Base-by-base conservation (phyloP, 1,284 basidiomycete genomes). In the Cryptococcus sp. region DNA sequence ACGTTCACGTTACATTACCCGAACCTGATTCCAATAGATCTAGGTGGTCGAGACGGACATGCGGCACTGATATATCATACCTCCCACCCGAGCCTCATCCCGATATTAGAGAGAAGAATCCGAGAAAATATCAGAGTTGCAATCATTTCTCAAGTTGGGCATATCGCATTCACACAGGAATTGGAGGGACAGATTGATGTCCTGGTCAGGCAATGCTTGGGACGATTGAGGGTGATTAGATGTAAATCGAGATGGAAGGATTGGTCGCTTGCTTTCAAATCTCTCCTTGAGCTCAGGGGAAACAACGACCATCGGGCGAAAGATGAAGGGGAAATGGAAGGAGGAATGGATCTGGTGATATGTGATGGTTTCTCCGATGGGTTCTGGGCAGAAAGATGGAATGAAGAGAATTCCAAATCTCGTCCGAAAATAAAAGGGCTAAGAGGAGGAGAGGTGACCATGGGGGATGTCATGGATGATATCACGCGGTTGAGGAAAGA, bases 291-390 rank as follows among this genome's bases (percentile, higher is more conserved):
- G 22, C 3, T 54, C 48, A 13, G 23, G 10, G 36, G 42, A 19
- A 18, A 48, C 14, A 23, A 45, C 5, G 16, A 14, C 16, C 43
- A 28, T 7, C 22, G 18, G 40, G 31, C 31, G n/a, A n/a, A n/a
- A n/a, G n/a, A n/a, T n/a, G n/a, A n/a, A n/a, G n/a, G n/a, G n/a
- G n/a, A n/a, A n/a, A n/a, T n/a, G 24, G 19, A 23, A 23, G 46
- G 24, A 21, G 46, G 49, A n/a, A 22, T 67, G 36, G 62, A 61
- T 42, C 34, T 73, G 22, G 54, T 75, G 1, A 54, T 69, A 5
- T 57, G 66, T 22, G 74, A 76, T 48, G 74, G 73, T 2, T 62
- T 76, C 28, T 61, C 54, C 4, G 69, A 73, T 47, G 61, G 61
- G 1, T 72, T 62, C 52, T 75, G 70, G 63, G 63, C 67, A 0